Base-by-base conservation (phyloP, 1,284 basidiomycete species). In the Vanrija sp. region DNA sequence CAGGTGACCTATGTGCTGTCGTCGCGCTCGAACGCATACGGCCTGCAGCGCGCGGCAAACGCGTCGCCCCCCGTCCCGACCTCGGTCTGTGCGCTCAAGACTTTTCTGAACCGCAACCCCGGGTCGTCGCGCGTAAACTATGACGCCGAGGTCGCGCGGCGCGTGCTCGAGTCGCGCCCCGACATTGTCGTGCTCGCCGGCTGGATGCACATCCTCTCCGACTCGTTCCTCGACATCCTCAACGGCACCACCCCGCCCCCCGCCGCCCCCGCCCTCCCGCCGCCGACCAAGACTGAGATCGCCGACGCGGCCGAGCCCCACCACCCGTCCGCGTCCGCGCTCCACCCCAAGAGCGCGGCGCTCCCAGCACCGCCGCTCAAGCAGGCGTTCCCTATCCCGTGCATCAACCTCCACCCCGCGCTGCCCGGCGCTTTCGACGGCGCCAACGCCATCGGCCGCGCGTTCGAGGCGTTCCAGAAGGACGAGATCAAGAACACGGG, bases 361-460 rank as follows among this genome's bases (percentile, higher is more conserved):
- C 55, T 66, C 15, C 66, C 68, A 18, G 25, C 38, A 12, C 59
- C 60, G 9, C 58, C 68, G 12, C 38, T 38, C 16, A 62, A 51
- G 23, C 66, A 65, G 50, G n/a, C 15, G 9, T 78, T 78, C 52
- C 80, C 83, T 6, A 85, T 95, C 6, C 88, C 91, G 0, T 89
- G 96, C 63, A 96, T 98, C 80, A 98, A 98, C 73, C 80, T 98
- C 10, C 96, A 98, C 69, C 95, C 96, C 9, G 96, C 95, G 6
- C 80, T 98, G 2, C 96, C 96, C 0, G 91, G 91, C 0, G 86
- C 88, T 6, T 98, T 98, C 65, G 94, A 97, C 66, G 96, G 96
- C 9, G 86, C 91, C 5, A 83, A 89, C 67, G 93, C 94, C 1
- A 91, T 98, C 54, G 84, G 88, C 55, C 81, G 95, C 21, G 91